A percentile compares a stretch with the other conserved stretches of the same genome.
These are phyloP conservation scores for Parachaetomium inaequale DNA, from an alignment of 495 filamentous ascomycete species.

Conservation along the genomic window DNA sequence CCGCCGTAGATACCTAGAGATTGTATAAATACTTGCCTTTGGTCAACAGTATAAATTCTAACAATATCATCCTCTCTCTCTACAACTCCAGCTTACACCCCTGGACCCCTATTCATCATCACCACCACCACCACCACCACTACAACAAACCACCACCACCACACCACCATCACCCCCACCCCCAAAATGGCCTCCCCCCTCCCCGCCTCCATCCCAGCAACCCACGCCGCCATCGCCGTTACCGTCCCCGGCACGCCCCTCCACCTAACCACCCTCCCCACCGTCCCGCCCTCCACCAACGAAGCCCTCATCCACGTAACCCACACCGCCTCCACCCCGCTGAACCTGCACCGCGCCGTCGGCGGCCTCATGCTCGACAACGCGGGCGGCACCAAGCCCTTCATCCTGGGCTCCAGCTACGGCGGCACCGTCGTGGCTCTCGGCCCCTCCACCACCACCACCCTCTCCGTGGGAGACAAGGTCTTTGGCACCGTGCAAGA, in stretches of 20 bases:
- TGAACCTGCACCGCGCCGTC: conserved; percentile 54
- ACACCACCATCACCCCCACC: neutral
- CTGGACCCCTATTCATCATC: neutral
- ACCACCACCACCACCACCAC: neutral
- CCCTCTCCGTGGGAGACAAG: conserved; percentile 39
- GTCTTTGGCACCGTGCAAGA: conserved; percentile 51
- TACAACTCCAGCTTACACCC: neutral
- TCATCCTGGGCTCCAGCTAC: conserved; percentile 38
- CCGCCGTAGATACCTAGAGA: neutral
- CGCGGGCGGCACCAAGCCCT: conserved; percentile 26
- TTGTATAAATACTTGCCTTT: neutral
- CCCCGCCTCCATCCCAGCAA: conserved; percentile 24
- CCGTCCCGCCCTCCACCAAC: conserved; percentile 33
- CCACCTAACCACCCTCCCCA: conserved; percentile 35
- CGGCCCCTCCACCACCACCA: conserved; percentile 26
- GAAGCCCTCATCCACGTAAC: conserved; percentile 43
- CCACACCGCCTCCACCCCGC: conserved; percentile 52
- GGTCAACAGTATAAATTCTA: neutral
- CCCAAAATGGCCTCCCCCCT: conserved; percentile 12
- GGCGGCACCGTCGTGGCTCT: conserved; percentile 46
- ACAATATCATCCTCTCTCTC: neutral
- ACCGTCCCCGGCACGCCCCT: conserved; percentile 35
- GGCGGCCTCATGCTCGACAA: conserved; percentile 44
- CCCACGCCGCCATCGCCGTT: conserved; percentile 43
- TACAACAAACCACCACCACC: neutral